These are phyloP conservation scores for Aphanomyces invadans DNA, from an alignment of 352 stramenopile genomes.

Conservation along the genomic window DNA sequence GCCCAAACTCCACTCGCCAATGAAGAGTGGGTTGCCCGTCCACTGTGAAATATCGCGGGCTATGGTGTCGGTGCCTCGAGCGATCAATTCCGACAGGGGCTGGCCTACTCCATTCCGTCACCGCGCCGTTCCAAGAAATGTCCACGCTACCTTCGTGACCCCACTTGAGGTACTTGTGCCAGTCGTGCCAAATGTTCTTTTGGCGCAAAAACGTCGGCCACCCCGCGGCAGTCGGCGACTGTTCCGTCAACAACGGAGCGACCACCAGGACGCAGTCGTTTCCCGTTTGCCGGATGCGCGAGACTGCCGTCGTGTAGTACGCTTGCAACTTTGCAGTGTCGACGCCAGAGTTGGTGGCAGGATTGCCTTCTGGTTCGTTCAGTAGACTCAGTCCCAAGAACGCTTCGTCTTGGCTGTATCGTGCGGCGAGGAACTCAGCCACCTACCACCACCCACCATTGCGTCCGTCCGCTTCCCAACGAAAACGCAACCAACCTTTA, in stretches of 20 bases:
- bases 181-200: constrained; percentile 42
- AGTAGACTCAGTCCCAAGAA: constrained; percentile 70
- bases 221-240: constrained; percentile 35
- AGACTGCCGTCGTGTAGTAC: constrained; percentile 54
- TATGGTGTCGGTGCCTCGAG: constrained; percentile 47
- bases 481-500: too few relatives aligned
- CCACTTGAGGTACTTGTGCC: constrained; percentile 58
- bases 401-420: constrained; percentile 35
- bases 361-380: constrained; percentile 63
- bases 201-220: constrained; percentile 37
- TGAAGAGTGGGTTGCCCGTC: constrained; percentile 63
- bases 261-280: constrained; percentile 53
- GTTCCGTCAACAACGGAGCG: constrained; percentile 44
- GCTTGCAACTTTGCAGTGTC: constrained; percentile 29
- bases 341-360: constrained; percentile 33
- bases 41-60: constrained; percentile 44
- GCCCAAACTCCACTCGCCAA: constrained; percentile 79
- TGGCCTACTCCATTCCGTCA: constrained; percentile 30
- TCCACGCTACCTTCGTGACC: constrained; percentile 45
- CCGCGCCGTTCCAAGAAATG: too few relatives aligned
- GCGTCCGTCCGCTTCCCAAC: too few relatives aligned
- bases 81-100: constrained; percentile 45
- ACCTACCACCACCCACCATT: too few relatives aligned
- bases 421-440: constrained; percentile 39
- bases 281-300: constrained; percentile 43